Evolutionary conservation across 2,329 filamentous ascomycete genomes (phyloP).

Genomic region (Pyrenochaeta sp.): DNA sequence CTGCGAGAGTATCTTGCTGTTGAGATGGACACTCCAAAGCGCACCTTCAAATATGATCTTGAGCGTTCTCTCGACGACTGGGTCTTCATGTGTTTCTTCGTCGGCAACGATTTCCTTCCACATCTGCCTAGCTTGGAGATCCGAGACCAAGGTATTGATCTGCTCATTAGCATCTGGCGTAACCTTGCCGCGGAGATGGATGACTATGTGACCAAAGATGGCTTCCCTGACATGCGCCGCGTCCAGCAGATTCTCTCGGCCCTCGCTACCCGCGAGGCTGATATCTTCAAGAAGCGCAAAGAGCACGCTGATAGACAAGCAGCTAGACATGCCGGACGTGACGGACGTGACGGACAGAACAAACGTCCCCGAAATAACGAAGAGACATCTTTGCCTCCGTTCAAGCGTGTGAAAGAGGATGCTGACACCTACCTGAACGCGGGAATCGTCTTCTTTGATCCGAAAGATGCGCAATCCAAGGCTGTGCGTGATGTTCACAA

Average conservation of each 20-base stretch:
- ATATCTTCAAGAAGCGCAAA: conserved; percentile 87
- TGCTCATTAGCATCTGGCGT: conserved; percentile 94
- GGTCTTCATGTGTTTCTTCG: conserved; percentile 99
- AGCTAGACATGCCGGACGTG: conserved; percentile 68
- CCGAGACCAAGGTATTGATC: conserved; percentile 95
- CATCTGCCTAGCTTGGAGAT: conserved; percentile 98
- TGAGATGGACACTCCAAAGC: conserved; percentile 82
- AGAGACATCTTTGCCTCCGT: conserved; percentile 27
- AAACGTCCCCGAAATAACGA: conserved; percentile 49
- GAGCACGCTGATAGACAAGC: conserved; percentile 85
- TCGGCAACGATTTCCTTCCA: conserved; percentile 97
- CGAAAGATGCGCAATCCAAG: conserved; percentile 47
- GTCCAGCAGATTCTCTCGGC: conserved; percentile 89
- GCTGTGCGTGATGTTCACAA: conserved; percentile 70
- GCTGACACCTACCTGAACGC: conserved; percentile 45
- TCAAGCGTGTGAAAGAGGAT: conserved; percentile 45
- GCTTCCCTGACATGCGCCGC: conserved; percentile 83
- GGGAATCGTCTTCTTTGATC: conserved; percentile 46
- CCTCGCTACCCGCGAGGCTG: conserved; percentile 89
- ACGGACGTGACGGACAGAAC: too few relatives aligned
- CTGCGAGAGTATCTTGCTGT: conserved; percentile 91
- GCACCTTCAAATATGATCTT: conserved; percentile 89
- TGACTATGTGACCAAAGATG: conserved; percentile 95
- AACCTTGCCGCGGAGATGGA: conserved; percentile 91
- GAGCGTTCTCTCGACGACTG: conserved; percentile 96